Conservation (phyloP, 139 green algal species). For the Auxenochlorella pyrenoidosa region DNA sequence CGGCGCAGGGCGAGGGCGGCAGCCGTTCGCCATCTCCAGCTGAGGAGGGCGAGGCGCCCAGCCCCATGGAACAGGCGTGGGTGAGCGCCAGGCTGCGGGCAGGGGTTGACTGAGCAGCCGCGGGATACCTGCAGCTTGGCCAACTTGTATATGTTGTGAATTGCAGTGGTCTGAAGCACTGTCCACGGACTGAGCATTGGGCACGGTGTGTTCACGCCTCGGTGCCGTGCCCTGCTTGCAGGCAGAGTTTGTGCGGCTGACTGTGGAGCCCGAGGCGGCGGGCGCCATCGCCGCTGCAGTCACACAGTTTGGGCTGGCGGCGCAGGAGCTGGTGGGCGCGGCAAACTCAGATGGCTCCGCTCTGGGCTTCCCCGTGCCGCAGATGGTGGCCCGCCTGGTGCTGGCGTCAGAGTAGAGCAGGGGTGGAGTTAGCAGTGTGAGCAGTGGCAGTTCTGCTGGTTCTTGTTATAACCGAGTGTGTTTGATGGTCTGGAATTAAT, state of each 20-base stretch:
- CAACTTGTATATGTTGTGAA: too few species aligned
- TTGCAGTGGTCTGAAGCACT: too few species aligned
- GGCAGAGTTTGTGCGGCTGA: background rate
- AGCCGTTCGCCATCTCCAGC: background rate
- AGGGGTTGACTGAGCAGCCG: too few species aligned
- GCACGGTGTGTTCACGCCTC: too few species aligned
- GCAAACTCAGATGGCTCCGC: background rate
- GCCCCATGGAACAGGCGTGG: background rate
- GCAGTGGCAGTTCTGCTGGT: too few species aligned
- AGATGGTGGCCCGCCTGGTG: slow-evolving; percentile 10
- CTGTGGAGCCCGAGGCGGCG: background rate
- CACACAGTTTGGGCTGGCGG: background rate
- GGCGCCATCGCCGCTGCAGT: background rate
- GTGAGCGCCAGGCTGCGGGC: background rate
- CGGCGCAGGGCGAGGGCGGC: background rate
- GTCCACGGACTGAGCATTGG: too few species aligned
- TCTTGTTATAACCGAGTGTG: too few species aligned
- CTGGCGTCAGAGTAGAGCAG: background rate
- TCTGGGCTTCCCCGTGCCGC: background rate
- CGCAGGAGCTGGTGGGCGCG: background rate
- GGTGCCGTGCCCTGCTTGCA: too few species aligned
- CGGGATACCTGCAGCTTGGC: too few species aligned
- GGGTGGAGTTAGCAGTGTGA: too few species aligned
- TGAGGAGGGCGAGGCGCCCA: background rate
- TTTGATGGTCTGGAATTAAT: too few species aligned